Conservation (phyloP, 192 early-diverging fungal species). For the Helicostylum pulchrum region DNA sequence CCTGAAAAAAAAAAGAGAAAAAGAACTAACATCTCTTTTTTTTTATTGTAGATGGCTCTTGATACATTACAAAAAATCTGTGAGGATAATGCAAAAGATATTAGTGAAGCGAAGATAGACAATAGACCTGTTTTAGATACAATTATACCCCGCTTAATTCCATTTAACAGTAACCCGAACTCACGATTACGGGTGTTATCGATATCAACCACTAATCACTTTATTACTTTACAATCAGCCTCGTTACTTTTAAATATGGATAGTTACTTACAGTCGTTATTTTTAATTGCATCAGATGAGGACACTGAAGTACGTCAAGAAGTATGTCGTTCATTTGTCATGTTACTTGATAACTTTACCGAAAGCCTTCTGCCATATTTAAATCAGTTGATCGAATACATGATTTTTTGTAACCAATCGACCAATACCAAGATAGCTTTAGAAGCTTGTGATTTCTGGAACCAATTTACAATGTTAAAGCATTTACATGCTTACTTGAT, state of each 20-base stretch:
- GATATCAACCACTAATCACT: constrained; percentile 82
- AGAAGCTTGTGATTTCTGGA: constrained; percentile 99
- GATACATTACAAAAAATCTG: constrained; percentile 90
- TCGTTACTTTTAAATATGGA: constrained; percentile 61
- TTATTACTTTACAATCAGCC: constrained; percentile 68
- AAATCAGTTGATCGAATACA: constrained; percentile 85
- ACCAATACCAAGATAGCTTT: constrained; percentile 81
- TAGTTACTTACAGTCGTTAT: constrained; percentile 71
- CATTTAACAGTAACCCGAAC: constrained; percentile 72
- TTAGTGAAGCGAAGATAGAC: constrained; percentile 74
- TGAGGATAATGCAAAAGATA: constrained; percentile 81
- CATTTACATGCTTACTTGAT: constrained; percentile 64
- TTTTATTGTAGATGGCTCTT: constrained; percentile 64
- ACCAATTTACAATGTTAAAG: constrained; percentile 86
- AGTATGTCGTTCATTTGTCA: constrained; percentile 92
- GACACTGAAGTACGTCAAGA: constrained; percentile 80
- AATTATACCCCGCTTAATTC: constrained; percentile 87
- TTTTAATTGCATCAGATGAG: constrained; percentile 73
- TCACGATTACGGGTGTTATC: constrained; percentile 73
- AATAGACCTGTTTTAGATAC: constrained; percentile 68
- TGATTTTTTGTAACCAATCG: constrained; percentile 88
- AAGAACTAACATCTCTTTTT: not conserved
- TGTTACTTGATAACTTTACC: constrained; percentile 80
- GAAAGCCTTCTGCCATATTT: constrained; percentile 83
- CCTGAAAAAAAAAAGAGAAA: not conserved